Conservation (phyloP, 2,329 filamentous ascomycete species). For the Phyllosticta paracitricarpa region DNA sequence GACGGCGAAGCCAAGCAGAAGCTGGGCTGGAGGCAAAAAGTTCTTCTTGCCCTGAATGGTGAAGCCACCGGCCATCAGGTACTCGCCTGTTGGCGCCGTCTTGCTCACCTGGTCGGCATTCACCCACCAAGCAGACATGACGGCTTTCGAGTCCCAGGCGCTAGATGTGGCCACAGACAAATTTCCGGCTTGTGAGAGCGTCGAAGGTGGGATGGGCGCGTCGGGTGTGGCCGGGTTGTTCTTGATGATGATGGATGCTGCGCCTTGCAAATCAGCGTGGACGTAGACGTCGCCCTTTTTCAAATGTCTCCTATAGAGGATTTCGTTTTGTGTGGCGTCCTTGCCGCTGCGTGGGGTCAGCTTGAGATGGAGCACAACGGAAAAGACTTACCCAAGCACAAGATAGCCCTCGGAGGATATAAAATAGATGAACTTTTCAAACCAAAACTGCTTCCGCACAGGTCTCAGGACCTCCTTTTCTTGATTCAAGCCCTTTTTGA, state of each 20-base stretch:
- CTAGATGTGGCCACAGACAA: conserved; percentile 75
- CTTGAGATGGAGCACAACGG: not conserved
- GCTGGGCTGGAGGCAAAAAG: conserved; percentile 74
- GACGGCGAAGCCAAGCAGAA: conserved; percentile 78
- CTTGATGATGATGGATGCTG: conserved; percentile 79
- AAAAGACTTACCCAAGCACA: conserved; percentile 52
- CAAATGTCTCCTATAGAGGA: conserved; percentile 78
- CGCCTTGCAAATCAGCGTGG: conserved; percentile 79
- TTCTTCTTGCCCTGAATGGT: conserved; percentile 81
- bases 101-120: conserved; percentile 85
- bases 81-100: conserved; percentile 68
- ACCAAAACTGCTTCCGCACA: conserved; percentile 80
- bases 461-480: conserved; percentile 82
- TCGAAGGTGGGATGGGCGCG: conserved; percentile 83
- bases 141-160: conserved; percentile 93
- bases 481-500: conserved; percentile 81
- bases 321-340: conserved; percentile 82
- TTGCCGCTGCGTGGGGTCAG: conserved; percentile 44
- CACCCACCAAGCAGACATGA: conserved; percentile 96
- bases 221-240: conserved; percentile 70
- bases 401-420: conserved; percentile 92
- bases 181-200: conserved; percentile 79
- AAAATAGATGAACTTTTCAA: conserved; percentile 95
- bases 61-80: conserved; percentile 68
- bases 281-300: conserved; percentile 87